Evolutionary conservation across 2,329 filamentous ascomycete genomes (phyloP).

Genomic region (Lachnellula occidentalis): DNA sequence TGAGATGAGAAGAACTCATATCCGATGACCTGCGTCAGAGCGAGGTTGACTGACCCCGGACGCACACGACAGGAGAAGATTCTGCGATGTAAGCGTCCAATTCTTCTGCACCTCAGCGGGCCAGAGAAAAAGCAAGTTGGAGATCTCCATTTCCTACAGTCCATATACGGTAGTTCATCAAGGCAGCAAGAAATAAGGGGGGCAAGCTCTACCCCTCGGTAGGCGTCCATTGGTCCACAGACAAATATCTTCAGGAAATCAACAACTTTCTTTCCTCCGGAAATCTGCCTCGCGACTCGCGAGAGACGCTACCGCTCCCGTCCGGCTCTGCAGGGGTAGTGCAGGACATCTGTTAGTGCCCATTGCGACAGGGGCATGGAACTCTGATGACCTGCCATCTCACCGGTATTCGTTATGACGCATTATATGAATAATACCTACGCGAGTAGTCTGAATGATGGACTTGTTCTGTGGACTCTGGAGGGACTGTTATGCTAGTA

Average conservation of each 20-base stretch:
- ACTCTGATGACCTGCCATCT: slow-evolving; percentile 4
- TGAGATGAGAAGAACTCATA: slow-evolving; percentile 20
- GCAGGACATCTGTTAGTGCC: not conserved
- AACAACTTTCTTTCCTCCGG: slow-evolving; percentile 1
- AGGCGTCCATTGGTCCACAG: slow-evolving; percentile 3
- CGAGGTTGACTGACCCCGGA: not conserved
- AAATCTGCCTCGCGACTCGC: slow-evolving; percentile 21
- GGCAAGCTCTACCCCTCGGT: not conserved
- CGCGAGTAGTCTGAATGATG: not conserved
- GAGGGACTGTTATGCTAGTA: slow-evolving; percentile 4
- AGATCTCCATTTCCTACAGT: not conserved
- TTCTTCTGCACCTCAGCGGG: not conserved
- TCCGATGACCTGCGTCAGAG: slow-evolving; percentile 20
- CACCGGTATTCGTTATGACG: slow-evolving; percentile 5
- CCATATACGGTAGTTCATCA: not conserved
- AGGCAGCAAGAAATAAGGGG: slow-evolving; percentile 12
- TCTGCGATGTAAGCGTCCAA: not conserved
- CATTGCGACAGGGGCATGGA: not conserved
- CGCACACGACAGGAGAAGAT: not conserved
- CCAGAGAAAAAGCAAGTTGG: not conserved
- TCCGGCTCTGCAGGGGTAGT: not conserved
- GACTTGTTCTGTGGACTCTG: too few relatives aligned
- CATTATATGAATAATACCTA: slow-evolving; percentile 4
- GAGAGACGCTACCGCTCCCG: slow-evolving; percentile 12
- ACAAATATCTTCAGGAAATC: not conserved